These are phyloP conservation scores for Lunasporangiospora selenospora DNA, from an alignment of 192 early-diverging fungal genomes.

Conservation along the genomic window DNA sequence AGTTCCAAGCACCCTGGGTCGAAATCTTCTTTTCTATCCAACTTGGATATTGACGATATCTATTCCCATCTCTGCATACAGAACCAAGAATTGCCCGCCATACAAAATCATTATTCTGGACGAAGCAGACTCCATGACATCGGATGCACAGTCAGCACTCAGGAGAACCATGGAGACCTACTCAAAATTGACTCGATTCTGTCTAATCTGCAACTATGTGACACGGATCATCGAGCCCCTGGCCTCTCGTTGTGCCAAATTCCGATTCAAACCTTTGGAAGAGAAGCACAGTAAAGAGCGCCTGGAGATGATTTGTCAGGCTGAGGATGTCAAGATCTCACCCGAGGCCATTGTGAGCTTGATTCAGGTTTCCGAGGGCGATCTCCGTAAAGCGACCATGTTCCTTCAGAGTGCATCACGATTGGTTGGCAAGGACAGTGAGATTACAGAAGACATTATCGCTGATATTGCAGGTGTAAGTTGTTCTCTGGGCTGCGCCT, in stretches of 20 bases:
- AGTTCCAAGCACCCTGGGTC: background rate
- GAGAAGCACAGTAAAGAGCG: constrained; percentile 62
- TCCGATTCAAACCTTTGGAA: constrained; percentile 89
- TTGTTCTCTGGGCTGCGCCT: no score
- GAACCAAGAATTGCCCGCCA: constrained; percentile 66
- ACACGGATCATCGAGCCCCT: constrained; percentile 93
- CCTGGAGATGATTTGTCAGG: constrained; percentile 67
- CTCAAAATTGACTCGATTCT: constrained; percentile 92
- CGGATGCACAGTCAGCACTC: constrained; percentile 92
- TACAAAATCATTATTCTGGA: constrained; percentile 98
- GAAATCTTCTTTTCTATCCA: background rate
- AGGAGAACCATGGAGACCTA: constrained; percentile 96
- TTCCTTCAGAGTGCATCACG: constrained; percentile 85
- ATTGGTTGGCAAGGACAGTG: constrained; percentile 55
- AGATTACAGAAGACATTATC: constrained; percentile 62
- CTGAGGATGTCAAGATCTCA: constrained; percentile 70
- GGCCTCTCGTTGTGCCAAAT: constrained; percentile 93
- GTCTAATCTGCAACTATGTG: constrained; percentile 93
- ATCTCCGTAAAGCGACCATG: constrained; percentile 93
- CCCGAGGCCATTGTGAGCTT: constrained; percentile 51
- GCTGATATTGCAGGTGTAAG: constrained; percentile 84
- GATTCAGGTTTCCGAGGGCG: constrained; percentile 82
- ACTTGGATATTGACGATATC: constrained; percentile 6
- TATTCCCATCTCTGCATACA: no score
- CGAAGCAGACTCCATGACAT: constrained; percentile 97